Percentiles rank a stretch among this genome's conserved stretches.
Conservation (phyloP, 164 flowering plant species). For the Warburgia ugandensis region DNA sequence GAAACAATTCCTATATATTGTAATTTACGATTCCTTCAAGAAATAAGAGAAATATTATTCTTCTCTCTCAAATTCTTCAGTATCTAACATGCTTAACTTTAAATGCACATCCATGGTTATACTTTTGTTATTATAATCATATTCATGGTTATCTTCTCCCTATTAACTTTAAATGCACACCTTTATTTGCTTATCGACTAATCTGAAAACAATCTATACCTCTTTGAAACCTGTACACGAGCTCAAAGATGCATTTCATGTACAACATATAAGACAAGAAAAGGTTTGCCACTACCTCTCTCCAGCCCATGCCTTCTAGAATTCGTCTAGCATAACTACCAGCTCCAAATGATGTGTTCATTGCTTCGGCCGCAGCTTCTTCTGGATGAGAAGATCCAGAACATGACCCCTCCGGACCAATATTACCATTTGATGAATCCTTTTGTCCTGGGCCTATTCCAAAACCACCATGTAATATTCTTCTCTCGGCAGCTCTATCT, state of each 20-base stretch:
- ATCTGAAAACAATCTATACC: background rate
- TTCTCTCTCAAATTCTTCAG: no score
- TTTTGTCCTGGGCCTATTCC: constrained; percentile 93
- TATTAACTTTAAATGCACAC: no score
- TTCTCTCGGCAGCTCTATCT: constrained; percentile 96
- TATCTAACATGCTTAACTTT: no score
- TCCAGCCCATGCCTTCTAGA: constrained; percentile 95
- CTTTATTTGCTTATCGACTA: no score
- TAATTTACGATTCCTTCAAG: no score
- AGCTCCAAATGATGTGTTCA: constrained; percentile 69
- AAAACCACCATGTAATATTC: constrained; percentile 78
- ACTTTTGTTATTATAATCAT: no score
- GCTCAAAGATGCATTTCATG: background rate
- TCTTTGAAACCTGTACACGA: background rate
- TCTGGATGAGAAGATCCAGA: constrained; percentile 28
- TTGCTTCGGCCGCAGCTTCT: constrained; percentile 65
- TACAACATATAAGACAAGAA: background rate
- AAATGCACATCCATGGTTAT: no score
- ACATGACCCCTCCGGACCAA: constrained; percentile 18
- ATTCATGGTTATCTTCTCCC: no score
- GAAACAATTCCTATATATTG: no score
- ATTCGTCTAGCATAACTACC: constrained; percentile 79
- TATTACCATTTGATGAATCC: constrained; percentile 13
- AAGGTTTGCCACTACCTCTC: constrained; percentile 47
- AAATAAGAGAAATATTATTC: no score